Evolutionary conservation across 352 stramenopile genomes (phyloP).

Genomic region (Pythium apleroticum): DNA sequence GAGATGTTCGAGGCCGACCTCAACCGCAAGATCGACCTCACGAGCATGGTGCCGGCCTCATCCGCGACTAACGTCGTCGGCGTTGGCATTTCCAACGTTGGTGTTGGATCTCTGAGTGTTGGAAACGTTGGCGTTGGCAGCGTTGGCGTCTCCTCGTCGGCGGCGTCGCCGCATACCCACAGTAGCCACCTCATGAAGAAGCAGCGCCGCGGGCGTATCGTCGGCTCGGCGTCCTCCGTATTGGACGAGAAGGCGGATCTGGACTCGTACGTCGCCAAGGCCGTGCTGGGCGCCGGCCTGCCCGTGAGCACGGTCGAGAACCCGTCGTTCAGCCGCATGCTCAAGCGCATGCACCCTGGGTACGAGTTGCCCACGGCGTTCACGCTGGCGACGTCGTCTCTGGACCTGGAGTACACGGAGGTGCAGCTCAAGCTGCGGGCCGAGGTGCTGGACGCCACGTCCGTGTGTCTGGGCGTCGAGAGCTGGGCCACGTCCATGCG

Average conservation of each 20-base stretch:
- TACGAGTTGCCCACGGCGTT: conserved; percentile 57
- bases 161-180: conserved; percentile 9
- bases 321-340: conserved; percentile 55
- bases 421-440: conserved; percentile 58
- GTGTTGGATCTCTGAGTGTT: neutral
- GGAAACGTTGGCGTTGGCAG: conserved; percentile 7
- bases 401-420: conserved; percentile 65
- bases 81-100: conserved; percentile 1
- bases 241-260: conserved; percentile 56
- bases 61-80: neutral
- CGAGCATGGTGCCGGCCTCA: conserved; percentile 15
- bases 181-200: conserved; percentile 29
- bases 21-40: conserved; percentile 37
- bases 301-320: conserved; percentile 60
- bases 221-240: conserved; percentile 15
- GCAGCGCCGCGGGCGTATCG: conserved; percentile 25
- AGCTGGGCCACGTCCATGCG: conserved; percentile 43
- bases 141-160: conserved; percentile 1
- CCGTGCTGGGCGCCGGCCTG: conserved; percentile 51
- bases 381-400: conserved; percentile 42
- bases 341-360: conserved; percentile 53
- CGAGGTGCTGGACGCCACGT: conserved; percentile 48
- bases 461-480: conserved; percentile 57
- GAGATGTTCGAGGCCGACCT: conserved; percentile 52
- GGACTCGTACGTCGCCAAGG: conserved; percentile 56